Conservation (phyloP, 2,329 filamentous ascomycete species). For the Chaetoscypha palmicola region DNA sequence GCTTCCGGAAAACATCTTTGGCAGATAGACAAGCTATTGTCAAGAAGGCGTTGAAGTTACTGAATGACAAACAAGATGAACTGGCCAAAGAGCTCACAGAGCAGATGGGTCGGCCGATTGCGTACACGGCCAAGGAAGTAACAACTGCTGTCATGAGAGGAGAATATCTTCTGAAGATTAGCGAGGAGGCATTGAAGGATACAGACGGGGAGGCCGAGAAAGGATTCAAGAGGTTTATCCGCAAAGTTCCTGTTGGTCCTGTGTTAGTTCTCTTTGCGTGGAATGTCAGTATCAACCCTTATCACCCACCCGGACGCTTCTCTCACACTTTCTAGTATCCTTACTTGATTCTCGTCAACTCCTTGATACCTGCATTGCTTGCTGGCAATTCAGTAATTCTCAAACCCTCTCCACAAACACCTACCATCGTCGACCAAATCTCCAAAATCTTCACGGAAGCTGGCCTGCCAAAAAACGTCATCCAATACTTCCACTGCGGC, state of each 20-base stretch:
- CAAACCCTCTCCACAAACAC: slow-evolving; percentile 92
- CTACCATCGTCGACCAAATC: slow-evolving; percentile 82
- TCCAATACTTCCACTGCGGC: slow-evolving; percentile 90
- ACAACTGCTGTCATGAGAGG: slow-evolving; percentile 77
- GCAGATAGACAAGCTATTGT: slow-evolving; percentile 73
- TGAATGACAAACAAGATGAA: slow-evolving; percentile 67
- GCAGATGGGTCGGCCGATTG: slow-evolving; percentile 92
- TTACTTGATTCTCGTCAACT: slow-evolving; percentile 89
- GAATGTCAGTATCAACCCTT: slow-evolving; percentile 61
- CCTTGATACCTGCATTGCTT: slow-evolving; percentile 82
- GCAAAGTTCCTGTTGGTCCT: slow-evolving; percentile 80
- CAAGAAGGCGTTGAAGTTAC: slow-evolving; percentile 65
- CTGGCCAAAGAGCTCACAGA: slow-evolving; percentile 79
- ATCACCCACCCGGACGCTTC: neutral
- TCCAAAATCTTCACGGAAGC: slow-evolving; percentile 69
- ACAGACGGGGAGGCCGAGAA: slow-evolving; percentile 76
- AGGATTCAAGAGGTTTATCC: slow-evolving; percentile 85
- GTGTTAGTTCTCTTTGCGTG: slow-evolving; percentile 88
- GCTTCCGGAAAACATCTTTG: slow-evolving; percentile 69
- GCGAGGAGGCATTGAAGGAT: slow-evolving; percentile 69
- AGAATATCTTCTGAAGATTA: slow-evolving; percentile 80
- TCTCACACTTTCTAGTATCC: slow-evolving; percentile 60
- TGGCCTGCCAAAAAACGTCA: slow-evolving; percentile 73
- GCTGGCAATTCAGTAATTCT: slow-evolving; percentile 87
- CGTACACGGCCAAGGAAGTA: slow-evolving; percentile 78